phyloP scores from a whole-genome alignment of 805 yeast species.

The Cyberlindnera amylophila region DNA sequence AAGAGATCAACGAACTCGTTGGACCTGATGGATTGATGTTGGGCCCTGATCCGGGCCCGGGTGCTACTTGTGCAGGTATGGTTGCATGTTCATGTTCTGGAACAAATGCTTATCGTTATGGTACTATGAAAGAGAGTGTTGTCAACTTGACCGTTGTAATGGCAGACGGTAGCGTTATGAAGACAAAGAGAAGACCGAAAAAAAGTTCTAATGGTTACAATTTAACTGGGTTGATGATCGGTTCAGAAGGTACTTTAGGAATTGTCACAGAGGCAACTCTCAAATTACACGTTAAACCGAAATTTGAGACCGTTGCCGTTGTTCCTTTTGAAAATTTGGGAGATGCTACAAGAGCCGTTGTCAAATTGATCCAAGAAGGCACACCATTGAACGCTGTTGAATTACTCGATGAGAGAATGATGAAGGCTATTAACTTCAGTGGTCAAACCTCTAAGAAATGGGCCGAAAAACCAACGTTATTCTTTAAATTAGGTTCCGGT shows the following conservation, averaged over 20 bases:
- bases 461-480: conserved; percentile 55
- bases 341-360: conserved; percentile 70
- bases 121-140: conserved; percentile 74
- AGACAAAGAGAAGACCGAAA: conserved; percentile 68
- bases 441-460: conserved; percentile 52
- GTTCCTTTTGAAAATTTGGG: conserved; percentile 62
- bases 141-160: conserved; percentile 66
- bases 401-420: conserved; percentile 65
- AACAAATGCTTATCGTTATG: conserved; percentile 71
- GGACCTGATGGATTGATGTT: conserved; percentile 49
- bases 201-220: conserved; percentile 79
- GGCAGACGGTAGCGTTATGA: conserved; percentile 74
- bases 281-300: conserved; percentile 62
- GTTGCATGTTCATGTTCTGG: conserved; percentile 77
- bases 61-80: conserved; percentile 77
- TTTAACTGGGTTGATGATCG: conserved; percentile 67
- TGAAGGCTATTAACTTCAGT: conserved; percentile 57
- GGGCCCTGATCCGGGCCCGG: conserved; percentile 79
- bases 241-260: conserved; percentile 79
- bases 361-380: conserved; percentile 57
- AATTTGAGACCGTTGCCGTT: conserved; percentile 60
- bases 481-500: conserved; percentile 59
- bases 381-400: conserved; percentile 70
- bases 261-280: conserved; percentile 74
- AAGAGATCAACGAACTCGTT: conserved; percentile 52